Base-by-base conservation (phyloP, 768 basidiomycete species). In the Rhodotorula graminis region DNA sequence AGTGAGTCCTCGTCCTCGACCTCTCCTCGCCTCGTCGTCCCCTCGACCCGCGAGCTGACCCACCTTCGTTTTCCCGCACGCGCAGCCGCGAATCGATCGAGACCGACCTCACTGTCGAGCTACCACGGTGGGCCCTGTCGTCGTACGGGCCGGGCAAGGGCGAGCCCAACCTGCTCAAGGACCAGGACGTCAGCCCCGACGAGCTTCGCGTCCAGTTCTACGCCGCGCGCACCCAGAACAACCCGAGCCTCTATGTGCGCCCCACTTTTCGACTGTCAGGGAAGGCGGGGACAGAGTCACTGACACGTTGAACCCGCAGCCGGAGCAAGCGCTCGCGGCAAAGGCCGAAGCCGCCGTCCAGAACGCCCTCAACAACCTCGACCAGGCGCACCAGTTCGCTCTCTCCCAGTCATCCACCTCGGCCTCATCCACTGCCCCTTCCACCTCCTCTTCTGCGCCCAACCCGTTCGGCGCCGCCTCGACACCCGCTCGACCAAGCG, bases 41-140 rank as follows among this genome's bases (percentile, higher is more conserved):
- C 11, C 25, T n/a, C 29, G 37, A 37, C 37, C 5, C 37, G 5
- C 15, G 42, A 0, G 29, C 37, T 42, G 10, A 4, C 12, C 47
- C 37, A 9, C 37, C 37, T 4, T 37, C n/a, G 37, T 37, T 47
- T 46, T 21, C 52, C 29, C 3, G 23, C n/a, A 21, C 47, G 60
- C 29, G 46, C 76, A 93, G 91, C 40, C 78, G 82, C 29, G 88
- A 92, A 21, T 82, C 84, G 5, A 85, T 95, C 57, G 79, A 79
- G n/a, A 81, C 82, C 46, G 93, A 94, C 74, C 80, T 94, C 15
- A 86, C 85, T 2, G 82, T 81, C 5, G 92, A 93, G 25, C 88
- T 87, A 77, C 93, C 92, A 0, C 57, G 84, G 21, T 96, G 90
- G 89, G 88, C 89, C 23, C 82, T 94, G 0, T 88, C 90, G 0